Base-by-base conservation (phyloP, 345 rosid genomes). In the Linum lewisii region DNA sequence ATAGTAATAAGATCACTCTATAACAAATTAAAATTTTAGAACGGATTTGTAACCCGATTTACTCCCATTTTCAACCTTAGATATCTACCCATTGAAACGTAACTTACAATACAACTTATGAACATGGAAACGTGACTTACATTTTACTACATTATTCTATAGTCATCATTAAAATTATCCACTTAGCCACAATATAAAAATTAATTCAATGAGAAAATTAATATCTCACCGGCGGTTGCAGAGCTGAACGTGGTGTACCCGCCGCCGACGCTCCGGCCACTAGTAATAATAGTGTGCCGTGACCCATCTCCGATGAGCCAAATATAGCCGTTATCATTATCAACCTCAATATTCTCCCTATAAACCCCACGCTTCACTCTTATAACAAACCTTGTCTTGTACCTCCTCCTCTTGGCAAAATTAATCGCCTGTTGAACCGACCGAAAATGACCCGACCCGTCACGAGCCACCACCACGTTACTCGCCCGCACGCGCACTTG, bases 231-330 rank as follows among this genome's bases (percentile, higher is more conserved):
- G 21, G 68, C 65, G 2, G 83, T 75, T 14, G 80, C 83, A 6
- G 80, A 79, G 5, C 56, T 75, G 61, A 70, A 79, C 7, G 83
- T 75, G 5, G 80, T 75, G 53, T 64, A 25, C 19, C 80, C 78
- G 51, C 78, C 76, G 8, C 70, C 70, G 14, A 66, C 80, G 60
- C 80, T 79, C n/a, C 60, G 76, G 52, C 76, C 64, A 1, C 83
- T 78, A 0, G 78, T 71, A 20, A 79, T 72, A 9, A 79, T 62
- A n/a, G 80, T 75, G 51, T 71, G 21, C 32, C 61, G 66, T 7
- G 70, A 60, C 6, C 83, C 80, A 21, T 75, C 83, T 2, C 83
- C 78, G 1, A 61, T 62, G 20, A 79, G 25, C 78, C 76, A 68
- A 14, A 79, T 51, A 44, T 79, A 70, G 63, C 68, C 69, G 66